A percentile compares a stretch with the other conserved stretches of the same genome.
Evolutionary conservation across 2,329 filamentous ascomycete genomes (phyloP).

Genomic region (Aspergillus thermomutatus): DNA sequence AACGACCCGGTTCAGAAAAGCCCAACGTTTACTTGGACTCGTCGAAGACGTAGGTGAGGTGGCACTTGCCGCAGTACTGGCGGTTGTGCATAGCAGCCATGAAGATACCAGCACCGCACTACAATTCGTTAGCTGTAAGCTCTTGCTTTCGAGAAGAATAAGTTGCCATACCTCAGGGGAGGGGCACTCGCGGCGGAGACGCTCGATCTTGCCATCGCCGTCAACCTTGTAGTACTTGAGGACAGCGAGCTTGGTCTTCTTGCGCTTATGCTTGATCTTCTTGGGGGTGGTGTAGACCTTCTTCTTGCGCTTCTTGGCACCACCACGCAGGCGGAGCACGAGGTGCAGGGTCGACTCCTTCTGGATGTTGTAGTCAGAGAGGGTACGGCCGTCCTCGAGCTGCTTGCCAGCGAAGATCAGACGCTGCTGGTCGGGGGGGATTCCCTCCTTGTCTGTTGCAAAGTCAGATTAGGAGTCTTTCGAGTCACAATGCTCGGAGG

Average conservation of each 20-base stretch:
- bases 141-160: conserved; percentile 33
- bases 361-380: conserved; percentile 99
- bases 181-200: conserved; percentile 96
- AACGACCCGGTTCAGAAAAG: conserved; percentile 9
- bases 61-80: conserved; percentile 84
- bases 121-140: conserved; percentile 6
- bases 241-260: conserved; percentile 99
- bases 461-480: neutral
- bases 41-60: conserved; percentile 69
- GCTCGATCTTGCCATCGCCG: conserved; percentile 99
- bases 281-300: conserved; percentile 99
- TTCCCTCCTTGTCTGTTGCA: conserved; percentile 94
- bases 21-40: conserved; percentile 53
- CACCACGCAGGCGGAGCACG: conserved; percentile 96
- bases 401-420: conserved; percentile 99
- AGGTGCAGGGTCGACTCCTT: conserved; percentile 99
- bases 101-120: conserved; percentile 99
- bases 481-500: neutral
- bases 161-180: conserved; percentile 69
- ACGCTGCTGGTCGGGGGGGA: conserved; percentile 98
- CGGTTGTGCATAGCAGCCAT: conserved; percentile 99
- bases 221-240: conserved; percentile 99
- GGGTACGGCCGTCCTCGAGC: conserved; percentile 98
- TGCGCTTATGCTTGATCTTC: conserved; percentile 99
- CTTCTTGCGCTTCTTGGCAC: conserved; percentile 99